Percentiles rank a stretch among this genome's conserved stretches.
These are phyloP conservation scores for Talaromyces rugulosus DNA, from an alignment of 2,329 filamentous ascomycete genomes.

Conservation along the genomic window DNA sequence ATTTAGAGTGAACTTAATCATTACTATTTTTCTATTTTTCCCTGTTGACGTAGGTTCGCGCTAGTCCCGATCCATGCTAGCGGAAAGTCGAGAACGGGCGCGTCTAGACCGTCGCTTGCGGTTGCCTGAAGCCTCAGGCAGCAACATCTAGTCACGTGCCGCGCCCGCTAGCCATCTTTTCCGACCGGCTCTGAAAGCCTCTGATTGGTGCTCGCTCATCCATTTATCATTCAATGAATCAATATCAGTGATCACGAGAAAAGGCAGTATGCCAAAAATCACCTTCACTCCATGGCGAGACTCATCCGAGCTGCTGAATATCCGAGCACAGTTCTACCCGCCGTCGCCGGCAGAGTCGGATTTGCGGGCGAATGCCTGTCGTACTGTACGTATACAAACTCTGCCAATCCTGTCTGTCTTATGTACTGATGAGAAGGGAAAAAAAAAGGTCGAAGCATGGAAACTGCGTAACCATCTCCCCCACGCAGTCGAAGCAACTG, in stretches of 20 bases:
- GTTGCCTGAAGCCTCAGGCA: background rate
- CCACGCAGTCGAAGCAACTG: constrained; percentile 44
- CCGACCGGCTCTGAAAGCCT: background rate
- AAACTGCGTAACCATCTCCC: constrained; percentile 42
- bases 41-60: background rate
- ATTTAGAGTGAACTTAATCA: background rate
- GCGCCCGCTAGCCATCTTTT: background rate
- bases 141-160: background rate
- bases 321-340: constrained; percentile 39
- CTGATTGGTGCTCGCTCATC: background rate
- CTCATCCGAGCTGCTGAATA: constrained; percentile 31
- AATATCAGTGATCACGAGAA: background rate
- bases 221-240: too few species aligned
- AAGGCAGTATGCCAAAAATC: constrained; percentile 32
- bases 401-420: background rate
- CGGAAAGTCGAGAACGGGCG: too few species aligned
- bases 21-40: background rate
- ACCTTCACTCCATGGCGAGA: constrained; percentile 41
- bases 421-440: background rate
- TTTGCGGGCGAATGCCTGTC: constrained; percentile 36
- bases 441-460: constrained; percentile 39
- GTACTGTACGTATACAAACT: constrained; percentile 27
- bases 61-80: background rate
- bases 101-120: background rate
- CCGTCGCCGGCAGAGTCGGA: constrained; percentile 29